Evolutionary conservation across 1,139 yeast genomes (phyloP), one percentile per base, ranked within the genome.

Genomic region (Taphrina flavorubra): DNA sequence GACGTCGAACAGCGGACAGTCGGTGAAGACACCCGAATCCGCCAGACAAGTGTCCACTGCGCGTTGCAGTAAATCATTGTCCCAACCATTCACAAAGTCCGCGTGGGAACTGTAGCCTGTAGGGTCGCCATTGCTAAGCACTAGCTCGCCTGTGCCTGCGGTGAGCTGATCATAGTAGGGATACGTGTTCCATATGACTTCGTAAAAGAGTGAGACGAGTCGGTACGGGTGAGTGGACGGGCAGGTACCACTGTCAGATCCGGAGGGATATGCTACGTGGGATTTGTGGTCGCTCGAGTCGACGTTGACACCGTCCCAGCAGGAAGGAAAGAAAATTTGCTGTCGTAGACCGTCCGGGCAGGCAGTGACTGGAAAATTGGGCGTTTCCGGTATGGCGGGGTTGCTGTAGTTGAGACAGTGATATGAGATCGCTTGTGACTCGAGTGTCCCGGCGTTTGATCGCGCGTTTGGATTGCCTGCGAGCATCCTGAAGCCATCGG

Each of bases 81-180:
- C 70, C 71, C 71, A 69, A 11, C 70, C 71, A 39, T 67, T 68
- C 37, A 69, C 51, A 34, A 69, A 69, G 55, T 69, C 71, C 13
- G 70, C 71, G 55, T 69, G 71, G 36, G 55, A 69, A 11, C 70
- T 66, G 53, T 68, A 69, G 18, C 71, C 70, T 3, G 70, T 69
- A 1, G 69, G 56, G 34, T 69, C 70, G 46, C 70, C 70, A 18
- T 53, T 65, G 36, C 68, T 42, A 34, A 59, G 57, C 16, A 69
- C 68, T 11, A 65, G 60, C 39, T 63, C 67, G 14, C 67, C 67
- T 7, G 67, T 55, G n/a, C 67, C 67, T 10, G 67, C 60, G 2
- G 61, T 39, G 11, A 63, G 18, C 25, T 46, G 36, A 10, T 39
- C 7, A 31, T 46, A 44, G 34, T 63, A 63, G 16, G 67, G 67